Evolutionary conservation across 2,329 filamentous ascomycete genomes (phyloP).

Genomic region (Fusarium continuum): DNA sequence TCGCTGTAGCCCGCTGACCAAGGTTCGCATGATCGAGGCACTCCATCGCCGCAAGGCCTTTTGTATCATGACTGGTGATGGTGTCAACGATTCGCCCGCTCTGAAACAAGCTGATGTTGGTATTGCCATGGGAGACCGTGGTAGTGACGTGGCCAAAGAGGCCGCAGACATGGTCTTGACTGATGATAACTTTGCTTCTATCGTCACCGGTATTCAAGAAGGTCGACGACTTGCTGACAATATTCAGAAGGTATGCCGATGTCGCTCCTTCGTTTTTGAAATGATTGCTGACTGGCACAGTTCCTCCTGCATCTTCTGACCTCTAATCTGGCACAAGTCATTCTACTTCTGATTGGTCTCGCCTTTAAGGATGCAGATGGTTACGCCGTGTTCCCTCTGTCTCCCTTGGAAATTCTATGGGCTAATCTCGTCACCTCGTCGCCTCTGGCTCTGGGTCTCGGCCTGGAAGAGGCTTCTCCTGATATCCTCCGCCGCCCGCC

Average conservation of each 20-base stretch:
- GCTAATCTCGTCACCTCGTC: constrained; percentile 79
- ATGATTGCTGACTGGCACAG: constrained; percentile 46
- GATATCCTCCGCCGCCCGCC: constrained; percentile 75
- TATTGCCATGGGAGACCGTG: constrained; percentile 77
- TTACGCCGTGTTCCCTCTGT: constrained; percentile 74
- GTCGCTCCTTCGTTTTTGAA: background rate
- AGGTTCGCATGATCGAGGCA: constrained; percentile 80
- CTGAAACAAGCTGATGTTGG: constrained; percentile 78
- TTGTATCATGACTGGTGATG: constrained; percentile 79
- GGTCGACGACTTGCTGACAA: constrained; percentile 76
- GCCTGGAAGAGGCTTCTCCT: constrained; percentile 73
- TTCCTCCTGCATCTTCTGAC: constrained; percentile 73
- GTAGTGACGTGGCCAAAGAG: constrained; percentile 79
- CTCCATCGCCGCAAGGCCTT: constrained; percentile 73
- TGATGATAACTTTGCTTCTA: constrained; percentile 88
- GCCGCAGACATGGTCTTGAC: constrained; percentile 89
- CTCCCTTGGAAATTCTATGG: constrained; percentile 79
- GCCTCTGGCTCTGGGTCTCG: constrained; percentile 75
- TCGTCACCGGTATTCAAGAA: constrained; percentile 76
- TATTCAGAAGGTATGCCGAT: constrained; percentile 70
- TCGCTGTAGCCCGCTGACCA: constrained; percentile 74
- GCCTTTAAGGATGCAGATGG: constrained; percentile 69
- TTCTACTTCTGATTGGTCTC: constrained; percentile 73
- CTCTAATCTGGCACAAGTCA: constrained; percentile 75
- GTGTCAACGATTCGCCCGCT: constrained; percentile 78